These are phyloP conservation scores for Umbilicus rupestris DNA, from an alignment of 164 flowering plant genomes.

Conservation along the genomic window DNA sequence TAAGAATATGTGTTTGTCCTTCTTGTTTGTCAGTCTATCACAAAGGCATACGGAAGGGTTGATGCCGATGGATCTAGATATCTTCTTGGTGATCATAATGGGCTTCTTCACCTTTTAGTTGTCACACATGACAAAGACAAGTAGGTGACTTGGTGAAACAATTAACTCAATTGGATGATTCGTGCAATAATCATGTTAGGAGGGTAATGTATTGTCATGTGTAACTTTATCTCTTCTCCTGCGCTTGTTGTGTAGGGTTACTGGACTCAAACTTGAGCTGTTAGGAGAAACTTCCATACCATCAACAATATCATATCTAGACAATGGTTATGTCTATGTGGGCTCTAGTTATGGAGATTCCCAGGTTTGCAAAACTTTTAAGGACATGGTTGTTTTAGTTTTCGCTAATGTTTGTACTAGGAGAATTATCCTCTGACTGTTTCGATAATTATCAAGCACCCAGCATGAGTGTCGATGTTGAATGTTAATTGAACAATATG, in stretches of 20 bases:
- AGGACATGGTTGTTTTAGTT: too few relatives aligned
- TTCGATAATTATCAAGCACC: background rate
- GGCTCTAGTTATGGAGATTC: constrained; percentile 98
- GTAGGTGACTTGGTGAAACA: constrained; percentile 30
- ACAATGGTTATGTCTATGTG: constrained; percentile 83
- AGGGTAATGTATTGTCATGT: background rate
- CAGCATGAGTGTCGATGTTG: background rate
- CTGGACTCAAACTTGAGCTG: constrained; percentile 89
- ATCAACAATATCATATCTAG: constrained; percentile 90
- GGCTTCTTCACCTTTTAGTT: constrained; percentile 88
- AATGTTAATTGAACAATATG: background rate
- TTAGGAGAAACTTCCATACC: constrained; percentile 95
- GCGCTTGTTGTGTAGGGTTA: constrained; percentile 50
- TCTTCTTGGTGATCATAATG: constrained; percentile 88
- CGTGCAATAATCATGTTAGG: background rate
- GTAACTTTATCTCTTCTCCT: background rate
- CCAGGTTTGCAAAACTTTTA: constrained; percentile 45
- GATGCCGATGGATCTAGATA: constrained; percentile 98
- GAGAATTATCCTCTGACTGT: too few relatives aligned
- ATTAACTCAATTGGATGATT: background rate
- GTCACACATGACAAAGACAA: constrained; percentile 92
- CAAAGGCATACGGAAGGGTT: constrained; percentile 91
- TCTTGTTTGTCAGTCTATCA: constrained; percentile 57
- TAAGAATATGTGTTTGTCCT: constrained; percentile 8
- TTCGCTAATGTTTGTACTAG: too few relatives aligned